Conservation (phyloP, 768 basidiomycete genomes). For the Tricholoma furcatifolium region DNA sequence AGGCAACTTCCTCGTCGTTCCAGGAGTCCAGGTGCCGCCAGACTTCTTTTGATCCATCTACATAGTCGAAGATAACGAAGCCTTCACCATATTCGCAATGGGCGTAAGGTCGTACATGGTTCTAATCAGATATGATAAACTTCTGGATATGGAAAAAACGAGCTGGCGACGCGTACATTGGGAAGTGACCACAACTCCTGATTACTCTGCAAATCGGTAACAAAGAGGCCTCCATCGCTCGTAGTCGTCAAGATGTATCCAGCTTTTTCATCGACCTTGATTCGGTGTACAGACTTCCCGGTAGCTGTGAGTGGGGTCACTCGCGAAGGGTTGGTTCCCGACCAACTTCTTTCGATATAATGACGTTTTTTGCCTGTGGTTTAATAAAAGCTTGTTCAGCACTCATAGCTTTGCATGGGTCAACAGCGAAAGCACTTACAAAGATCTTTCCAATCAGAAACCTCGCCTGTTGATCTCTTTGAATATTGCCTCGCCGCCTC, state of each 20-base stretch:
- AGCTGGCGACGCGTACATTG: constrained; percentile 33
- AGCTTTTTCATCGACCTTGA: constrained; percentile 70
- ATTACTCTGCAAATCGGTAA: constrained; percentile 52
- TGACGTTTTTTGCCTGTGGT: constrained; percentile 43
- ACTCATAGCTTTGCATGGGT: neutral
- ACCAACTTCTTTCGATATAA: constrained; percentile 52
- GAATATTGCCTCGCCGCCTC: constrained; percentile 31
- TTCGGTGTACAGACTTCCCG: constrained; percentile 55
- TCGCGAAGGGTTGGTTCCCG: constrained; percentile 44
- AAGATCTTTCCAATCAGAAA: constrained; percentile 54
- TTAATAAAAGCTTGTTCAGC: neutral
- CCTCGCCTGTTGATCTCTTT: constrained; percentile 33
- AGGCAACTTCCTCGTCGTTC: constrained; percentile 18
- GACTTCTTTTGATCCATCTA: constrained; percentile 59
- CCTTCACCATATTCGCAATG: constrained; percentile 76
- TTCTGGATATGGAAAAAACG: constrained; percentile 4
- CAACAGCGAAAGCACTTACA: constrained; percentile 40
- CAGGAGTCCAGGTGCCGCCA: constrained; percentile 54
- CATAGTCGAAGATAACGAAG: constrained; percentile 68
- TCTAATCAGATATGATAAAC: constrained; percentile 25
- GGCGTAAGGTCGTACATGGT: constrained; percentile 52
- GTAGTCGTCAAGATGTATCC: constrained; percentile 62
- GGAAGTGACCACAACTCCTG: constrained; percentile 63
- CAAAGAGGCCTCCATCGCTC: constrained; percentile 52
- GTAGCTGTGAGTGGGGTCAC: constrained; percentile 31